phyloP scores from a whole-genome alignment of 139 green algal genomes.

The Gonium pectorale region DNA sequence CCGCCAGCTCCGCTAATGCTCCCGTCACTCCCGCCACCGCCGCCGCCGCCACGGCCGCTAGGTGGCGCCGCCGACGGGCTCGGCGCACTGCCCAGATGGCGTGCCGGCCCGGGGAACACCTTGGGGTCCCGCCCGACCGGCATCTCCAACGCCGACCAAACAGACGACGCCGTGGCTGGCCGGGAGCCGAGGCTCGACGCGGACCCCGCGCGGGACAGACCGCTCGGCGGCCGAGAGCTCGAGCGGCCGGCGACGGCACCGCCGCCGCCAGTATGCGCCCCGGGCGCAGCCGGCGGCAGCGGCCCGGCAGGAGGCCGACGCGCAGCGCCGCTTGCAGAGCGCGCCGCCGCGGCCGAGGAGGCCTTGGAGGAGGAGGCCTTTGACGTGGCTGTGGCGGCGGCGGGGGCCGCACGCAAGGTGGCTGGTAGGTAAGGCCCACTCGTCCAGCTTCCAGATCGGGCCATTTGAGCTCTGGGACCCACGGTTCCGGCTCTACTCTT shows the following conservation, averaged over 20 bases:
- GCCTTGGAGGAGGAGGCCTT: not conserved
- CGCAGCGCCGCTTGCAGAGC: not conserved
- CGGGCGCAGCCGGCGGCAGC: not conserved
- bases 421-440: no score
- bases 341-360: not conserved
- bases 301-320: not conserved
- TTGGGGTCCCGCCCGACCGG: not conserved
- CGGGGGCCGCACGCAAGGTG: no score
- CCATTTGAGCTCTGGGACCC: no score
- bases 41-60: not conserved
- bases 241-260: not conserved
- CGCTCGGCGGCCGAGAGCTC: not conserved
- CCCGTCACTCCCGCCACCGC: not conserved
- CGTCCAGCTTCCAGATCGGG: no score
- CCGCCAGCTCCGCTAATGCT: not conserved
- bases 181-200: not conserved
- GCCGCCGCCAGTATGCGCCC: not conserved
- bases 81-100: not conserved
- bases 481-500: not conserved
- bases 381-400: not conserved
- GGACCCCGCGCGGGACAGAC: not conserved
- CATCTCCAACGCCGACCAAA: conserved; percentile 22
- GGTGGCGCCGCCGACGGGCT: not conserved
- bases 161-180: conserved; percentile 5
- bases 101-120: not conserved